Percentiles rank a stretch among this genome's conserved stretches.
Evolutionary conservation across 148 eudicot species (phyloP).

Genomic region (Salicornia ramosissima): DNA sequence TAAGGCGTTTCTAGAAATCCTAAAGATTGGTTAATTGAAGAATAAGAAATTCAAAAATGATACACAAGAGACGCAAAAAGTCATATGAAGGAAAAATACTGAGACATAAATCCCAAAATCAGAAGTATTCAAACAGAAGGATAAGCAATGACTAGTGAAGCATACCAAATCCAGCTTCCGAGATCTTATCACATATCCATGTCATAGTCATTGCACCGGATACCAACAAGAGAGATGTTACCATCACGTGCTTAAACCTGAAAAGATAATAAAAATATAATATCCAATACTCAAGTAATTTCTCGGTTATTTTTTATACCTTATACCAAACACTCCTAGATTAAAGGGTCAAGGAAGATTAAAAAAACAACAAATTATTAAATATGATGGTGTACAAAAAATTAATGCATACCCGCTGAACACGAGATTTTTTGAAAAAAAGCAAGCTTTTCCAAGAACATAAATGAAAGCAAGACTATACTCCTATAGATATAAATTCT

Average conservation of each 20-base stretch:
- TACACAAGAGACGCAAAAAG: background rate
- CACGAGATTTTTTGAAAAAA: too few species aligned
- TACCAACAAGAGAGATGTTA: conserved; percentile 69
- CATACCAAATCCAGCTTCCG: conserved; percentile 94
- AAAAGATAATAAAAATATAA: conserved; percentile 13
- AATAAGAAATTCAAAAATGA: background rate
- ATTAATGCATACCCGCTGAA: too few species aligned
- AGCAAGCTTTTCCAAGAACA: background rate
- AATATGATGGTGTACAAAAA: too few species aligned
- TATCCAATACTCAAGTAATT: background rate
- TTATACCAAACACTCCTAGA: too few species aligned
- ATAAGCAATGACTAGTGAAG: background rate
- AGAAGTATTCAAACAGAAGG: background rate
- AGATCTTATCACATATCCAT: conserved; percentile 91
- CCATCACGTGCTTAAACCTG: conserved; percentile 86
- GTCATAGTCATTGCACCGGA: conserved; percentile 89
- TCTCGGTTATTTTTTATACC: too few species aligned
- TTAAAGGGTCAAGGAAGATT: background rate
- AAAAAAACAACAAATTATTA: too few species aligned
- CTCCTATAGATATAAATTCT: background rate
- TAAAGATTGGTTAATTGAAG: too few species aligned
- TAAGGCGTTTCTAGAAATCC: too few species aligned
- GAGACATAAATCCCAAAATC: background rate
- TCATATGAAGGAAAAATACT: background rate
- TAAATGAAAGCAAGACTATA: too few species aligned